phyloP scores from a whole-genome alignment of 768 basidiomycete species.

The Rhizopogon vulgaris region DNA sequence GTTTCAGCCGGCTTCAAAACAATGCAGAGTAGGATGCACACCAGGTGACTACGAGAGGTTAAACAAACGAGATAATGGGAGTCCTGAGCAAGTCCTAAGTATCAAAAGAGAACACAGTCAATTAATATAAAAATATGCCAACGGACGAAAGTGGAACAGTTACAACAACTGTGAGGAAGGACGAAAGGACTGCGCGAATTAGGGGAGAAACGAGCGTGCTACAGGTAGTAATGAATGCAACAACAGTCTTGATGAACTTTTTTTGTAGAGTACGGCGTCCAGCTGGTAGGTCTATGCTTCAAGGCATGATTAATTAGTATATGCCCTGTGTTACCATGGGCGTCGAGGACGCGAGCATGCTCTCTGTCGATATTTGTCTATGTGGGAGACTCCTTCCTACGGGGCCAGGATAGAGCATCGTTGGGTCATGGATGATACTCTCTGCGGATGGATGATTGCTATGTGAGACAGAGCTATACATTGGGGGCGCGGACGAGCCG shows the following conservation, averaged over 20 bases:
- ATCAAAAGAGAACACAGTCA: background rate
- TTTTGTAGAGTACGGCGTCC: slow-evolving; percentile 5
- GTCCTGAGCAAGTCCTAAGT: background rate
- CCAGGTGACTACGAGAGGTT: background rate
- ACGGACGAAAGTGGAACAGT: background rate
- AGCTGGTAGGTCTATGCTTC: slow-evolving; percentile 2
- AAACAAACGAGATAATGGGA: background rate
- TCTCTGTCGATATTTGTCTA: slow-evolving; percentile 20
- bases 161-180: background rate
- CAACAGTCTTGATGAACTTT: slow-evolving; percentile 6
- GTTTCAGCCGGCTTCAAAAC: background rate
- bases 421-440: slow-evolving; percentile 17
- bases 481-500: slow-evolving; percentile 1
- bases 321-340: slow-evolving; percentile 17
- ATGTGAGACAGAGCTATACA: slow-evolving; percentile 1
- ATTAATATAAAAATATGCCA: slow-evolving; percentile 4
- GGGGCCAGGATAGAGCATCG: slow-evolving; percentile 30
- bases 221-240: background rate
- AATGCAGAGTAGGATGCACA: background rate
- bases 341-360: slow-evolving; percentile 16
- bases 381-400: slow-evolving; percentile 24
- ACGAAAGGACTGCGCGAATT: background rate
- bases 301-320: slow-evolving; percentile 10
- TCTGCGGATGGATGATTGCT: slow-evolving; percentile 18
- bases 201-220: background rate